phyloP scores from a whole-genome alignment of 2,329 filamentous ascomycete genomes.

The Colletotrichum sp. region DNA sequence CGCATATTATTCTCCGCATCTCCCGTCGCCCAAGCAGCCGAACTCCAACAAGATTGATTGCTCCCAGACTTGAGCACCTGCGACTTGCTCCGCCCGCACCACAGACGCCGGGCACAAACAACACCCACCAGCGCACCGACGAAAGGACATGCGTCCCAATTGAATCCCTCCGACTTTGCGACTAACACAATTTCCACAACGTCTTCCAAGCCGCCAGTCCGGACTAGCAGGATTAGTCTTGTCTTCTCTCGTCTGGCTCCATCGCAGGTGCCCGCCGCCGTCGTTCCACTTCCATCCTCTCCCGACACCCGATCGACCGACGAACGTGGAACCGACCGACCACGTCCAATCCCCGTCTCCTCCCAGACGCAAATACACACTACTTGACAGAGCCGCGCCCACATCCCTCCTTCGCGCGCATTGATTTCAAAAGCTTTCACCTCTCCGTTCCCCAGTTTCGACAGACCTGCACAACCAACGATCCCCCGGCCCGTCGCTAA shows the following conservation, averaged over 20 bases:
- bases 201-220: neutral
- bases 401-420: neutral
- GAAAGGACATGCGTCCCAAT: neutral
- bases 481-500: neutral
- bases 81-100: neutral
- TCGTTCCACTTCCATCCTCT: slow-evolving; percentile 9
- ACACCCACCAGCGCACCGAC: neutral
- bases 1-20: slow-evolving; percentile 8
- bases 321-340: neutral
- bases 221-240: neutral
- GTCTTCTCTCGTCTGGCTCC: neutral
- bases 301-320: slow-evolving; percentile 7
- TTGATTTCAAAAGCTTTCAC: slow-evolving; percentile 1
- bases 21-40: neutral
- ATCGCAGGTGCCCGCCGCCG: neutral
- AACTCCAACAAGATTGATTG: neutral
- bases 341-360: slow-evolving; percentile 11
- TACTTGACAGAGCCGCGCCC: neutral
- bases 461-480: neutral
- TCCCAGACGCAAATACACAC: neutral
- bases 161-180: neutral
- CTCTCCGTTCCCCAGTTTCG: neutral
- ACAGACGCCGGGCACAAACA: neutral
- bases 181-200: neutral
- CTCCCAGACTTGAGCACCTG: neutral